phyloP scores from a whole-genome alignment of 768 basidiomycete genomes.

The Termitomyces sp. region DNA sequence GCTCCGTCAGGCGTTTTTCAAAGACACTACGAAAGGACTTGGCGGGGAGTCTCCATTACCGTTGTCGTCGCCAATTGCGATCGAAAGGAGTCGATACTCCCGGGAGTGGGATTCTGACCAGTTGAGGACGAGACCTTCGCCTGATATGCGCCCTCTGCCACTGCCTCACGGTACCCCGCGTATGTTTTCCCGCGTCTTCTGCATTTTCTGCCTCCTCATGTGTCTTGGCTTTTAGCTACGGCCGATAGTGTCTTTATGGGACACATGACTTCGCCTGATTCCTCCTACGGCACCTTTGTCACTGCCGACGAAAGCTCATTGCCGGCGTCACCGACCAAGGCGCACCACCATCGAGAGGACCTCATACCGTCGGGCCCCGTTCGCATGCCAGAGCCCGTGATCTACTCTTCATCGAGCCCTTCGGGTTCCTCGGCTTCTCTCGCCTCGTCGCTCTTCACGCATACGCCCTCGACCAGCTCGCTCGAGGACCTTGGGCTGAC shows the following conservation, averaged over 20 bases:
- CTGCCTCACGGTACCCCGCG: conserved; percentile 19
- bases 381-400: conserved; percentile 33
- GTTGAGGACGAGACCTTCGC: conserved; percentile 23
- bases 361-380: conserved; percentile 23
- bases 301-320: conserved; percentile 14
- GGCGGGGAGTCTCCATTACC: conserved; percentile 12
- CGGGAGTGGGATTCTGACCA: conserved; percentile 6
- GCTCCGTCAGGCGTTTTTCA: conserved; percentile 31
- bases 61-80: conserved; percentile 4
- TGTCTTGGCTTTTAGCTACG: not conserved
- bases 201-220: not conserved
- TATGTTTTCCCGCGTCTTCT: conserved; percentile 8
- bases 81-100: conserved; percentile 4
- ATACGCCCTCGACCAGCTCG: conserved; percentile 20
- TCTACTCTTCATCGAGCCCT: conserved; percentile 24
- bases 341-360: conserved; percentile 24
- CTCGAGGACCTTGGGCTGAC: conserved; percentile 11
- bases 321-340: not conserved
- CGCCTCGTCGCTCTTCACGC: conserved; percentile 19
- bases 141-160: conserved; percentile 33
- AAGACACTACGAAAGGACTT: not conserved
- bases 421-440: conserved; percentile 15
- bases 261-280: conserved; percentile 1
- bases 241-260: not conserved
- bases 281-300: conserved; percentile 12